These are phyloP conservation scores for Pleurotus pulmonarius DNA, from an alignment of 768 basidiomycete genomes.

Conservation along the genomic window DNA sequence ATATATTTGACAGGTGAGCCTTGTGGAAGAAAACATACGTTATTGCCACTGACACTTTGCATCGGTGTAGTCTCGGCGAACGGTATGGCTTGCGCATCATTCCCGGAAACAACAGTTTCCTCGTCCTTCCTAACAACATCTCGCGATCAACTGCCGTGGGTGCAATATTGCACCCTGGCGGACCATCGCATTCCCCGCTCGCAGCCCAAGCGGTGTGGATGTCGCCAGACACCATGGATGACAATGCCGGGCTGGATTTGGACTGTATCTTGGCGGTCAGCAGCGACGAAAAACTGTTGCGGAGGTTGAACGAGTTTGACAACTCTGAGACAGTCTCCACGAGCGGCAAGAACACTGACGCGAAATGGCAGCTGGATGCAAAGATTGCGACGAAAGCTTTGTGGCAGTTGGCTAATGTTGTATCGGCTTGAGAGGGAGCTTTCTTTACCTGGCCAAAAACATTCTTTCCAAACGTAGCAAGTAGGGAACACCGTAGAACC, in stretches of 20 bases:
- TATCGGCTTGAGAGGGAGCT: background rate
- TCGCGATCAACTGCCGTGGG: conserved; percentile 83
- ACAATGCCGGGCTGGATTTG: conserved; percentile 20
- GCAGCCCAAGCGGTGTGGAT: conserved; percentile 36
- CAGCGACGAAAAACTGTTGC: conserved; percentile 74
- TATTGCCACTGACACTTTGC: background rate
- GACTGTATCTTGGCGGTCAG: conserved; percentile 31
- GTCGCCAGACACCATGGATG: conserved; percentile 31
- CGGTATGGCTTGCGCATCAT: conserved; percentile 82
- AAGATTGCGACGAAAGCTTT: conserved; percentile 24
- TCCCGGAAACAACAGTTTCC: conserved; percentile 75
- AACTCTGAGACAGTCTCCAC: conserved; percentile 69
- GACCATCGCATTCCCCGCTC: conserved; percentile 38
- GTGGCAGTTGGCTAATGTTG: conserved; percentile 18
- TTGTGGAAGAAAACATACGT: background rate
- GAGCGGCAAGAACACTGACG: conserved; percentile 71
- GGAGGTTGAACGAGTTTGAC: conserved; percentile 72
- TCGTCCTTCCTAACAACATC: conserved; percentile 79
- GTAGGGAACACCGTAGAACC: too few relatives aligned
- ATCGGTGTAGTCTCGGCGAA: conserved; percentile 59
- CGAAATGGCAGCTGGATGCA: conserved; percentile 57
- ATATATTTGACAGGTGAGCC: conserved; percentile 72
- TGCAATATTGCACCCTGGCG: conserved; percentile 69
- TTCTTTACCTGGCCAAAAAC: too few relatives aligned
- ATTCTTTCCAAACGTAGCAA: too few relatives aligned